Evolutionary conservation across 2,329 filamentous ascomycete genomes (phyloP), one percentile per base, ranked within the genome.

Genomic region (Coniochaeta sp.): DNA sequence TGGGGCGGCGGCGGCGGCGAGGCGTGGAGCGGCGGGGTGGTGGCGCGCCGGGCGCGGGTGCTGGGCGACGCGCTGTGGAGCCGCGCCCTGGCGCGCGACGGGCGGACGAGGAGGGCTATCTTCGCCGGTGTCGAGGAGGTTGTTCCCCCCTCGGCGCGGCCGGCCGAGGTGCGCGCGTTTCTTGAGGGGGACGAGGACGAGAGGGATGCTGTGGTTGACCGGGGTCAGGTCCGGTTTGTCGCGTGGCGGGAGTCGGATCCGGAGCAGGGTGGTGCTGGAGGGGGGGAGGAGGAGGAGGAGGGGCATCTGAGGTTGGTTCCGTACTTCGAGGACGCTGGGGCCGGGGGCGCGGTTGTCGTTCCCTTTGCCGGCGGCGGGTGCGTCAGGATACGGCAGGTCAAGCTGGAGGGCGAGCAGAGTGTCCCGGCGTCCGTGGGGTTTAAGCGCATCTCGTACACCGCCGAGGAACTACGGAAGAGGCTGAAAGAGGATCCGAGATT

Each of bases 41-140:
- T 93, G 17, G 69, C 75, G 6, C 77, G 81, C 5, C 79, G 83
- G 5, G 75, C 83, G 57, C 79, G 81, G 9, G 86, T 88, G 0
- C 75, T 93, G 16, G 87, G 86, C 0, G 54, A 56, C 26, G 76
- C 84, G 4, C 71, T 90, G 6, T 96, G 90, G 90, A 88, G 77
- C 58, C 67, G 66, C 52, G 68, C 72, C 1, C 55, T 60, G 12
- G 63, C 65, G 24, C 28, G 36, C 2, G n/a, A 54, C 3, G 65
- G 63, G 4, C 50, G 7, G 30, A 57, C 59, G 9, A 74, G 71
- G 63, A 72, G 78, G 24, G 63, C 79, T 10, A 74, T 81, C 44
- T 62, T 82, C 5, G 69, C 73, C 26, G 70, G 74, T 14, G 64
- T 72, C 0, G 68, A 70, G 59, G 62, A 64, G 1, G 65, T 70